A percentile compares a stretch with the other conserved stretches of the same genome.
These are phyloP conservation scores for Colletotrichum tanaceti DNA, from an alignment of 2,329 filamentous ascomycete genomes.

Conservation along the genomic window DNA sequence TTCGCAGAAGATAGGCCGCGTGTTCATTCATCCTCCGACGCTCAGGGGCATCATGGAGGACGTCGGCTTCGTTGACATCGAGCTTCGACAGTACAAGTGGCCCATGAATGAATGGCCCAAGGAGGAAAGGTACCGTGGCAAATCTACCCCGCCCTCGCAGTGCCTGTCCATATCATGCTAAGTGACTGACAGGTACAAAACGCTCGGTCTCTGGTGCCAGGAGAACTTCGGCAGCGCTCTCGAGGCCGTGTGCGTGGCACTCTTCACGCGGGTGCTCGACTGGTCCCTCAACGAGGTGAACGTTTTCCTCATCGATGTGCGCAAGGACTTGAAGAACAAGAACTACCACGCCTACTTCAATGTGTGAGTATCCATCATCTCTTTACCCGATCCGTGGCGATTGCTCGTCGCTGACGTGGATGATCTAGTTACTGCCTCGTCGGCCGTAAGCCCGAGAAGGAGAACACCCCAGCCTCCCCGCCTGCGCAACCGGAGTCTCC, in stretches of 20 bases:
- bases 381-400: not conserved
- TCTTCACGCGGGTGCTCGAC: constrained; percentile 49
- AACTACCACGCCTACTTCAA: constrained; percentile 52
- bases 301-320: constrained; percentile 49
- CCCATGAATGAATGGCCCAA: constrained; percentile 41
- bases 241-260: constrained; percentile 50
- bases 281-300: constrained; percentile 51
- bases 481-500: too few relatives aligned
- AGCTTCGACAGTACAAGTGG: constrained; percentile 37
- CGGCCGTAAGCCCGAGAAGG: constrained; percentile 19
- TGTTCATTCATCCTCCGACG: constrained; percentile 41
- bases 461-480: too few relatives aligned
- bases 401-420: not conserved
- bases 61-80: constrained; percentile 44
- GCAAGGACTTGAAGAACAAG: constrained; percentile 49
- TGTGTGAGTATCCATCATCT: constrained; percentile 47
- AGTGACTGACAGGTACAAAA: not conserved
- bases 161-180: too few relatives aligned
- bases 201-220: constrained; percentile 43
- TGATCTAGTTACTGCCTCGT: not conserved
- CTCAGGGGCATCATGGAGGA: constrained; percentile 46
- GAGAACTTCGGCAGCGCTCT: constrained; percentile 49
- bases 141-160: not conserved
- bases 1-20: constrained; percentile 45
- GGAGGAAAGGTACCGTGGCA: not conserved